Base-by-base conservation (phyloP, 352 stramenopile species). In the Pythium folliculosum region DNA sequence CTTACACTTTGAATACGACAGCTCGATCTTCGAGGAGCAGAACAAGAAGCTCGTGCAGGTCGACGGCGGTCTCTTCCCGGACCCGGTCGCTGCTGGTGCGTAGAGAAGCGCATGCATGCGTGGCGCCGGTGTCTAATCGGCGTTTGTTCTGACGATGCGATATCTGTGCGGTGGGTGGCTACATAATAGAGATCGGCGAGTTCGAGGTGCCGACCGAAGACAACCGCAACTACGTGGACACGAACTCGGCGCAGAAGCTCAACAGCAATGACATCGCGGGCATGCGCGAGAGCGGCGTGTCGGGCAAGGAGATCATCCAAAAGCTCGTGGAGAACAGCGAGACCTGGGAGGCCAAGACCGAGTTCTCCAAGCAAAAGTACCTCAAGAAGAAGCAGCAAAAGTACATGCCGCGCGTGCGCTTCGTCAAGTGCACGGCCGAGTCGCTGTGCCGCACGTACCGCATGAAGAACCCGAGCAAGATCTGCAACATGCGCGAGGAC, bases 311-410 rank as follows among this genome's bases (percentile, higher is more conserved):
- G 65, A 93, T 99, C 69, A 96, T 99, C 53, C 78, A 91, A 47
- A 90, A 95, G 40, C 73, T 99, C 21, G 92, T 98, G 51, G 87
- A 97, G 70, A 98, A 98, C 77, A 98, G 90, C 56, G 88, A 94
- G 37, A 98, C 95, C 51, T 99, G 97, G 83, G 79, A 94, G 40
- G 80, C 84, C 67, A 98, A 98, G 79, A 98, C 95, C 3, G 90
- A 97, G 57, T 99, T 98, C 56, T 97, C 90, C 59, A 97, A 98
- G 77, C 92, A 97, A 66, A 99, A 99, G 66, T 99, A 98, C 76
- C 88, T 98, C 50, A 94, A 93, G 64, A 95, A 96, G 67, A 99
- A 99, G 78, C 92, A 98, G 76, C 80, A 95, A 65, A 97, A 97
- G 74, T 95, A 95, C 76, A 95, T 95, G 84, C 87, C 87, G 2